Conservation (phyloP, 768 basidiomycete genomes). For the Boletus speciosus region DNA sequence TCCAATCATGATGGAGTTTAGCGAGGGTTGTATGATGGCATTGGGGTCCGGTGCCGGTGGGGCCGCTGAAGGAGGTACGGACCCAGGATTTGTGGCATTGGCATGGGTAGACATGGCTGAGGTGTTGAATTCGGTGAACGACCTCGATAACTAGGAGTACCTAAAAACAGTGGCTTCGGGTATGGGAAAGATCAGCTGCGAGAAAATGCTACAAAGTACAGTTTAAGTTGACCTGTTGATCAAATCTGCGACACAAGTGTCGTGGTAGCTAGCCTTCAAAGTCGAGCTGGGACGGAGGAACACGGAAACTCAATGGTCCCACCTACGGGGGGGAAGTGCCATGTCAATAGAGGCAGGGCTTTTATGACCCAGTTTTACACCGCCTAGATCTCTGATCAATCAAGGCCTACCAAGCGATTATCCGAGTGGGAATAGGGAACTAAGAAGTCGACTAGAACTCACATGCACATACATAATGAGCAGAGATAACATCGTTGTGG, state of each 20-base stretch:
- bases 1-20: conserved; percentile 27
- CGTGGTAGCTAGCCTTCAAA: not conserved
- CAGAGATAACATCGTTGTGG: not conserved
- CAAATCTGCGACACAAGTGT: not conserved
- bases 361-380: not conserved
- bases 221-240: not conserved
- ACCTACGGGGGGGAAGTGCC: not conserved
- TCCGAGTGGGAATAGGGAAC: not conserved
- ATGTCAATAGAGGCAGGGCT: not conserved
- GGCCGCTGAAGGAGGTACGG: not conserved
- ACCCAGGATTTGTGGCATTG: conserved; percentile 7
- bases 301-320: not conserved
- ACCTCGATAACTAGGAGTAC: not conserved
- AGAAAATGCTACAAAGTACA: not conserved
- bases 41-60: not conserved
- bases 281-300: not conserved
- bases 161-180: not conserved
- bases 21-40: conserved; percentile 17
- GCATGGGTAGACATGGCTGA: conserved; percentile 8
- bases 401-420: not conserved
- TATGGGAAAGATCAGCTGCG: not conserved
- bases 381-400: not conserved
- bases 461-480: not conserved
- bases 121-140: not conserved
- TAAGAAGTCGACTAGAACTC: not conserved